Evolutionary conservation across 2,329 filamentous ascomycete species (phyloP).

Genomic region (Cladosporium sp.): DNA sequence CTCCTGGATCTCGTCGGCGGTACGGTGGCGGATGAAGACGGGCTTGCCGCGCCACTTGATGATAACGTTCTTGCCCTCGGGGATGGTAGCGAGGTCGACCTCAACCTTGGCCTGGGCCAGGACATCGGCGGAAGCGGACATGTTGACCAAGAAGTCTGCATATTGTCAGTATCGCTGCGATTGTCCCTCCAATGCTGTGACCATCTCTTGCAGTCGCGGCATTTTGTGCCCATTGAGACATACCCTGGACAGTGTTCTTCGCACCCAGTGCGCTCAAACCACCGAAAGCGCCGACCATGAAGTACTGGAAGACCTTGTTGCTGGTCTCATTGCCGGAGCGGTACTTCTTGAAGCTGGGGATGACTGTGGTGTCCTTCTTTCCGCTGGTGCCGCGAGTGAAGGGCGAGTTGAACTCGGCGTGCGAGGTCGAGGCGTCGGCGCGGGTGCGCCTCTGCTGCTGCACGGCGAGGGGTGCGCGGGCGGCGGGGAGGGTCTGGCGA

Average conservation of each 20-base stretch:
- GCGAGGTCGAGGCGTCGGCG: slow-evolving; percentile 39
- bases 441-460: slow-evolving; percentile 41
- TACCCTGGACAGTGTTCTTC: slow-evolving; percentile 98
- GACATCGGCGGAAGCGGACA: slow-evolving; percentile 98
- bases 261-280: slow-evolving; percentile 88
- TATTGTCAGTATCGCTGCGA: not conserved
- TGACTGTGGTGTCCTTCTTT: slow-evolving; percentile 60
- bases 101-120: slow-evolving; percentile 99
- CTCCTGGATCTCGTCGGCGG: slow-evolving; percentile 86
- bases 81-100: slow-evolving; percentile 87
- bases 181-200: not conserved
- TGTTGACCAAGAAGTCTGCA: slow-evolving; percentile 98
- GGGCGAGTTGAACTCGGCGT: slow-evolving; percentile 54
- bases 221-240: slow-evolving; percentile 38
- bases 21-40: slow-evolving; percentile 99
- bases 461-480: slow-evolving; percentile 46
- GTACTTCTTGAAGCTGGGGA: slow-evolving; percentile 91
- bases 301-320: slow-evolving; percentile 93
- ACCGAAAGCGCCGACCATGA: slow-evolving; percentile 96
- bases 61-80: slow-evolving; percentile 99
- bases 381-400: slow-evolving; percentile 49
- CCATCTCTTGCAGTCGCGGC: not conserved
- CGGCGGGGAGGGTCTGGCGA: slow-evolving; percentile 48
- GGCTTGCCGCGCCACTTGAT: slow-evolving; percentile 99
- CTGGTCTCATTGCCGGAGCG: slow-evolving; percentile 66